A percentile compares a stretch with the other conserved stretches of the same genome.
Evolutionary conservation across 345 rosid genomes (phyloP).

Genomic region (Salix udensis): DNA sequence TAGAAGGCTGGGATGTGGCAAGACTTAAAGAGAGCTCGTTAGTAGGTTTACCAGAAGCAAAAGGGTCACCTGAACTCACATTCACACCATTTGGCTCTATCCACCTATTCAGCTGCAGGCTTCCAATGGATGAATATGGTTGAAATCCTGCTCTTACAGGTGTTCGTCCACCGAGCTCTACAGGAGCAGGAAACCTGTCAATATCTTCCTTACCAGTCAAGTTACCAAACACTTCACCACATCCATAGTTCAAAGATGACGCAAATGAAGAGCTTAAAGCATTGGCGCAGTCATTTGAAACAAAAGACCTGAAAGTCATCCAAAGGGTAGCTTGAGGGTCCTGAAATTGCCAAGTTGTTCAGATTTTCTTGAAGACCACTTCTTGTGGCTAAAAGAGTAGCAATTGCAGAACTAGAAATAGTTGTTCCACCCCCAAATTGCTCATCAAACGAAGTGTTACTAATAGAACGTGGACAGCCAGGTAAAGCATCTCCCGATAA

Average conservation of each 20-base stretch:
- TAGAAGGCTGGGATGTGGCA: slow-evolving; percentile 46
- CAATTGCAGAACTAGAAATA: slow-evolving; percentile 30
- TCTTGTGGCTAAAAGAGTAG: slow-evolving; percentile 33
- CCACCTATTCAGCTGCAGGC: slow-evolving; percentile 41
- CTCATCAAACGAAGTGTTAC: slow-evolving; percentile 26
- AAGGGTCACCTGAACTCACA: slow-evolving; percentile 24
- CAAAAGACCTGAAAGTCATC: slow-evolving; percentile 31
- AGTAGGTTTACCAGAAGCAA: slow-evolving; percentile 28
- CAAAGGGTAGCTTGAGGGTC: slow-evolving; percentile 26
- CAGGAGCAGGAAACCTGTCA: slow-evolving; percentile 31
- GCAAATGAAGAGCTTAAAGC: slow-evolving; percentile 30
- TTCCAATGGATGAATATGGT: slow-evolving; percentile 30
- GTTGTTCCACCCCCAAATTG: slow-evolving; percentile 38
- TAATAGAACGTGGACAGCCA: slow-evolving; percentile 12
- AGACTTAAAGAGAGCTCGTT: slow-evolving; percentile 82
- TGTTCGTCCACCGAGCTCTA: slow-evolving; percentile 28
- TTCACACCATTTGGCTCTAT: slow-evolving; percentile 35
- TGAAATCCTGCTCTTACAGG: slow-evolving; percentile 41
- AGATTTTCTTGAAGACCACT: slow-evolving; percentile 38
- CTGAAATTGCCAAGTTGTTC: slow-evolving; percentile 19
- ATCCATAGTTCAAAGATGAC: slow-evolving; percentile 25
- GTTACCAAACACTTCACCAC: slow-evolving; percentile 32
- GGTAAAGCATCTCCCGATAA: slow-evolving; percentile 16
- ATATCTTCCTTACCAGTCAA: slow-evolving; percentile 29
- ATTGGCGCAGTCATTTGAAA: slow-evolving; percentile 26